These are phyloP conservation scores for Didymella exigua DNA, from an alignment of 2,329 filamentous ascomycete genomes.

Conservation along the genomic window DNA sequence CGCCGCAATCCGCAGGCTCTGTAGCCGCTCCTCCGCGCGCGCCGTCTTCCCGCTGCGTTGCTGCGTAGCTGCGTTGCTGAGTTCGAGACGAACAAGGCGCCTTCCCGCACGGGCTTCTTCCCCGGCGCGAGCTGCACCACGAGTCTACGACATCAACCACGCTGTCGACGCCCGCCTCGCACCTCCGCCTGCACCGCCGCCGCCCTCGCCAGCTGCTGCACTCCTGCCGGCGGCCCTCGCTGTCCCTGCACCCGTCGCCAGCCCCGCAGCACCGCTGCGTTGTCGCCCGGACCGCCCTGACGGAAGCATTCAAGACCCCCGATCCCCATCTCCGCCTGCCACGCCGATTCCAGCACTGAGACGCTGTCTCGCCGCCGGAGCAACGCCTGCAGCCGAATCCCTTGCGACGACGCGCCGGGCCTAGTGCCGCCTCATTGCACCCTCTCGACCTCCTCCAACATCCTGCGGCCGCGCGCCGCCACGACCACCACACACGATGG, in stretches of 20 bases:
- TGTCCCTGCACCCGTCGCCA: constrained; percentile 6
- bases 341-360: constrained; percentile 26
- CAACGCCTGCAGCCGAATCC: constrained; percentile 16
- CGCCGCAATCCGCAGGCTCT: background rate
- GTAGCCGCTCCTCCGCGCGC: background rate
- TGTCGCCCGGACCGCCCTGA: constrained; percentile 24
- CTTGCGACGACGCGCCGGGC: constrained; percentile 43
- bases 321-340: constrained; percentile 26
- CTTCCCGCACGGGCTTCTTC: constrained; percentile 15
- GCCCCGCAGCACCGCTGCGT: background rate
- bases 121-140: constrained; percentile 18
- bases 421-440: constrained; percentile 29
- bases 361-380: constrained; percentile 29
- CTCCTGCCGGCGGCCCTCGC: constrained; percentile 23
- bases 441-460: constrained; percentile 23
- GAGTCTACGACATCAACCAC: constrained; percentile 1
- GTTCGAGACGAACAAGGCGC: constrained; percentile 19
- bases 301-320: constrained; percentile 29
- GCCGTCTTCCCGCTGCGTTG: background rate
- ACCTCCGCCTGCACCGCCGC: background rate
- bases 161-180: background rate
- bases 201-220: constrained; percentile 13
- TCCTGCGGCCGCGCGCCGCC: constrained; percentile 41
- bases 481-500: constrained; percentile 67
- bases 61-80: too few species aligned